These are phyloP conservation scores for Chaetomium fimeti DNA, from an alignment of 495 filamentous ascomycete genomes.

Conservation along the genomic window DNA sequence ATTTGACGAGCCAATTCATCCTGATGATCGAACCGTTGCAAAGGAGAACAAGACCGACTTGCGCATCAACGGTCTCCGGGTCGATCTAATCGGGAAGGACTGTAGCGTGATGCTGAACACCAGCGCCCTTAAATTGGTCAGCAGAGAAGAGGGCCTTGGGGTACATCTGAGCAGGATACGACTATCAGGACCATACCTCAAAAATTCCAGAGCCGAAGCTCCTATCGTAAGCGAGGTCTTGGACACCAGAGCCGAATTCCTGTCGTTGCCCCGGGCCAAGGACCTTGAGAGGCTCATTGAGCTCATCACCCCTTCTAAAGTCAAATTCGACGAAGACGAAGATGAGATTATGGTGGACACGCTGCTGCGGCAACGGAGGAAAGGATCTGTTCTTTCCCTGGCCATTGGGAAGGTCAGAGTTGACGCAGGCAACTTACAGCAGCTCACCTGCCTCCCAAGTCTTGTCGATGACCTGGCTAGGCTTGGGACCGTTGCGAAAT, in stretches of 20 bases:
- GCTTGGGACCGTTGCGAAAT: slow-evolving; percentile 85
- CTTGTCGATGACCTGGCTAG: slow-evolving; percentile 75
- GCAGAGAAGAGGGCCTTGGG: slow-evolving; percentile 64
- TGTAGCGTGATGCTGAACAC: slow-evolving; percentile 73
- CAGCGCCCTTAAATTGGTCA: slow-evolving; percentile 74
- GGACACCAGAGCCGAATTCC: slow-evolving; percentile 71
- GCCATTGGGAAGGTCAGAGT: slow-evolving; percentile 61
- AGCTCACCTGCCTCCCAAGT: slow-evolving; percentile 61
- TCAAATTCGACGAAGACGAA: slow-evolving; percentile 80
- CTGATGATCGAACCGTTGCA: slow-evolving; percentile 45
- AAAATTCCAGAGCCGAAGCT: slow-evolving; percentile 49
- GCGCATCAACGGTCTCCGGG: slow-evolving; percentile 69
- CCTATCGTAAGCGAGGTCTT: slow-evolving; percentile 52
- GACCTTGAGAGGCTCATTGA: slow-evolving; percentile 81
- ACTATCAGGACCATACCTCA: slow-evolving; percentile 65
- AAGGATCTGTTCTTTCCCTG: slow-evolving; percentile 79
- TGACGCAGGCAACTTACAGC: slow-evolving; percentile 55
- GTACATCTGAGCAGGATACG: slow-evolving; percentile 73
- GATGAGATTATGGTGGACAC: slow-evolving; percentile 96
- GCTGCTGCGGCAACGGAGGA: slow-evolving; percentile 80
- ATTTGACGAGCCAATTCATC: slow-evolving; percentile 60
- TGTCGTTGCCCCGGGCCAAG: slow-evolving; percentile 66
- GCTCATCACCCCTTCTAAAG: slow-evolving; percentile 85
- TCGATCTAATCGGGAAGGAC: slow-evolving; percentile 72
- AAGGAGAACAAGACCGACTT: slow-evolving; percentile 68